Base-by-base conservation (phyloP, 2,329 filamentous ascomycete genomes). In the Nannizziopsis barbatae region DNA sequence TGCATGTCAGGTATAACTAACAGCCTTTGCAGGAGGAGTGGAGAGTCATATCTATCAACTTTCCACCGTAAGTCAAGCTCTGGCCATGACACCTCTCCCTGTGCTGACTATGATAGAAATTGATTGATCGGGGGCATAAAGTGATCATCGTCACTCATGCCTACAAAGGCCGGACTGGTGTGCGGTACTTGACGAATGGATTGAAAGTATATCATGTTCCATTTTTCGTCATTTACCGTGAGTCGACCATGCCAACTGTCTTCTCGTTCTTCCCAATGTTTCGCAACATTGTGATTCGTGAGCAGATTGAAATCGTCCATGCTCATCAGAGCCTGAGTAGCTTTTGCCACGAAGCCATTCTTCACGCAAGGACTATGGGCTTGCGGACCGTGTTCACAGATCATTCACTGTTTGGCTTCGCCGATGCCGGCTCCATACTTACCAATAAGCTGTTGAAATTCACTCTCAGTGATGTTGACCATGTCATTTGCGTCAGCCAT, bases 251-350 rank as follows among this genome's bases (percentile, higher is more conserved):
- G 60, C 92, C 92, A 0, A 96, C 93, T 4, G 88, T 98, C 61
- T 96, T 96, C 71, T 95, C 90, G 27, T 95, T 95, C 71, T 98
- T 98, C 59, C 92, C 93, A 8, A 81, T 95, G n/a, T 89, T 98
- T 60, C 82, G 92, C 50, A 94, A 96, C 58, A 96, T 98, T 58
- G 79, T 95, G 53, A 84, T 98, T 52, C 81, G 92, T 40, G 92
- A 98, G 67, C 79, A 83, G 52, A 95, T 98, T 57, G 84, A 96
- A 65, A 98, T 98, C 58, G 89, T 98, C 0, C 92, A 98, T 63
- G 92, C 90, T n/a, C 92, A 98, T 71, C 90, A 79, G 30, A 95
- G 87, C 62, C 73, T 98, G 53, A 95, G 88, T 66, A 94, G 82
- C 62, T 75, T 98, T 44, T 95, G 90, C 62, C 86, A 94, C 61